phyloP scores from a whole-genome alignment of 2,329 filamentous ascomycete species.

The Samsoniella hepiali region DNA sequence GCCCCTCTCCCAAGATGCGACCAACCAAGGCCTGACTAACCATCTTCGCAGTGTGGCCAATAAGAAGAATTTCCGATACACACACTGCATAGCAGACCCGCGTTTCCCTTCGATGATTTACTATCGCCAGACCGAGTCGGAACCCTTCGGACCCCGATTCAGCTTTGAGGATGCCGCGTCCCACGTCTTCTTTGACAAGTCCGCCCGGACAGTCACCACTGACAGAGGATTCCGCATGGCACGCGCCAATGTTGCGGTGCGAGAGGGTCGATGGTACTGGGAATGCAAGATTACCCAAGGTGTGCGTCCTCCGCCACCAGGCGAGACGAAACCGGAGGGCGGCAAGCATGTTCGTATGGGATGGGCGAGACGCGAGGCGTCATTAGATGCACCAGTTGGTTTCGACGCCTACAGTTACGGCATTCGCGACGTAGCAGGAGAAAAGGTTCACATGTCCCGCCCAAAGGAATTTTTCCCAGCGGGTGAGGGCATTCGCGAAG shows the following conservation, averaged over 20 bases:
- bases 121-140: conserved; percentile 84
- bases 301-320: conserved; percentile 44
- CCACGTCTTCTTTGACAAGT: conserved; percentile 77
- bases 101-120: conserved; percentile 81
- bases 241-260: conserved; percentile 82
- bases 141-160: conserved; percentile 78
- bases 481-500: conserved; percentile 76
- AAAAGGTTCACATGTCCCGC: conserved; percentile 89
- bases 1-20: too few species aligned
- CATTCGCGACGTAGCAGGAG: conserved; percentile 82
- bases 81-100: conserved; percentile 85
- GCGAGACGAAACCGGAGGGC: conserved; percentile 44
- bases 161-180: conserved; percentile 90
- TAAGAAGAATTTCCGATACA: conserved; percentile 79
- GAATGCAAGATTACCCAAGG: conserved; percentile 88
- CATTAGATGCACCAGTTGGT: conserved; percentile 77
- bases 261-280: conserved; percentile 90
- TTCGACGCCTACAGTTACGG: conserved; percentile 94
- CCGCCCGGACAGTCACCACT: conserved; percentile 76
- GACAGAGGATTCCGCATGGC: conserved; percentile 91
- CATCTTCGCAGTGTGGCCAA: conserved; percentile 50
- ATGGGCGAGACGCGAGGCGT: conserved; percentile 77
- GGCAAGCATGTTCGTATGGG: conserved; percentile 76
- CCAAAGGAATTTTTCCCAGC: conserved; percentile 85
- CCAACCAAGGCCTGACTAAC: not conserved